Evolutionary conservation across 179 eudicot genomes (phyloP).

Genomic region (Monotropa hypopitys): DNA sequence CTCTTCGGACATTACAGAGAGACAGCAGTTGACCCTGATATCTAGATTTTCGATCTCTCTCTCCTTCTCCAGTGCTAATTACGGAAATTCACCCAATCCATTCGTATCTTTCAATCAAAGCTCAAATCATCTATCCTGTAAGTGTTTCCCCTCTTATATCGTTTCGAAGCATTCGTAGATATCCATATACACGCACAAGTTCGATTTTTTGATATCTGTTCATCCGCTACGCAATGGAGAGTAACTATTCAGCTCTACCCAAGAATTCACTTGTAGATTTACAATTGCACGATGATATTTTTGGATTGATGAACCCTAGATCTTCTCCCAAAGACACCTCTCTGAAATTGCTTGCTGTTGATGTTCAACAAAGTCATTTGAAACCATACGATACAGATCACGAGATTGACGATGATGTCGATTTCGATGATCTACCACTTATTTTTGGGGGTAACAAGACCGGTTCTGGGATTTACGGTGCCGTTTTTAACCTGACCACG

Average conservation of each 20-base stretch:
- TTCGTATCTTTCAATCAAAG: background rate
- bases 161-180: background rate
- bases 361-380: slow-evolving; percentile 14
- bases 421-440: slow-evolving; percentile 50
- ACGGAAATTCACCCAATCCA: background rate
- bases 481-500: slow-evolving; percentile 82
- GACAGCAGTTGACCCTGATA: slow-evolving; percentile 8
- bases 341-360: slow-evolving; percentile 11
- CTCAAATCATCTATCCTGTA: slow-evolving; percentile 2
- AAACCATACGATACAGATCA: slow-evolving; percentile 17
- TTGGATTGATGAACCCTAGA: slow-evolving; percentile 9
- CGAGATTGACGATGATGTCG: slow-evolving; percentile 26
- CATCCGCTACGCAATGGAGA: slow-evolving; percentile 17
- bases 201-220: background rate
- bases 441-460: slow-evolving; percentile 34
- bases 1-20: background rate
- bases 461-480: slow-evolving; percentile 65
- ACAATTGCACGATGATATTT: slow-evolving; percentile 21
- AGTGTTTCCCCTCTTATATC: background rate
- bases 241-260: slow-evolving; percentile 35
- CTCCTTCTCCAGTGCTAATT: background rate
- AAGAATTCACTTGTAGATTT: slow-evolving; percentile 23
- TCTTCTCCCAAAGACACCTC: slow-evolving; percentile 15
- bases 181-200: background rate
- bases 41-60: slow-evolving; percentile 8